phyloP scores from a whole-genome alignment of 208 protist species.

The Leishmania mexicana region DNA sequence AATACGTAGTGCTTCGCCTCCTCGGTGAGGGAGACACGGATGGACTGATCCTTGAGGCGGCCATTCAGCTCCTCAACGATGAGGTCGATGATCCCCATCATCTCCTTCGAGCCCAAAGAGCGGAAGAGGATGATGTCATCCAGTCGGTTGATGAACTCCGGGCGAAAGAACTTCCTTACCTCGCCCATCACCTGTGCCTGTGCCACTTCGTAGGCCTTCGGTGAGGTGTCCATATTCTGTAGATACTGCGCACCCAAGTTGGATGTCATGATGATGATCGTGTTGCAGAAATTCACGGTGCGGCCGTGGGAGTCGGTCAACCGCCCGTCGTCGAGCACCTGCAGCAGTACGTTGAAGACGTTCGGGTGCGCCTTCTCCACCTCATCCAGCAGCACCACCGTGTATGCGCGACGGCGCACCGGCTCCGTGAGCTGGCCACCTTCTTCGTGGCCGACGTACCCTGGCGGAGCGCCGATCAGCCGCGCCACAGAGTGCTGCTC shows the following conservation, averaged over 20 bases:
- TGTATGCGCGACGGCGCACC: conserved; percentile 97
- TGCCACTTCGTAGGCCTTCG: conserved; percentile 49
- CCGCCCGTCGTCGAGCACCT: conserved; percentile 98
- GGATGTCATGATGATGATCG: conserved; percentile 98
- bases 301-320: conserved; percentile 98
- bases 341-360: conserved; percentile 97
- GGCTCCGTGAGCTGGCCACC: conserved; percentile 99
- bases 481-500: conserved; percentile 96
- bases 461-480: conserved; percentile 98
- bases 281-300: conserved; percentile 98
- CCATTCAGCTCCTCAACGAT: conserved; percentile 86
- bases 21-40: conserved; percentile 55
- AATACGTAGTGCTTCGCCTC: conserved; percentile 79
- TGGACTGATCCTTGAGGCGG: conserved; percentile 62
- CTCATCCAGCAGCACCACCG: conserved; percentile 99
- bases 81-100: conserved; percentile 92
- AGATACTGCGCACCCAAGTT: conserved; percentile 95
- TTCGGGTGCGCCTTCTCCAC: conserved; percentile 99
- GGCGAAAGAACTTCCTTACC: conserved; percentile 91
- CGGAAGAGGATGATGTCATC: conserved; percentile 98
- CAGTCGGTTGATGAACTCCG: conserved; percentile 99
- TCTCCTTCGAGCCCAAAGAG: conserved; percentile 79
- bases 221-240: conserved; percentile 44
- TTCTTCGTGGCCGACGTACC: conserved; percentile 99
- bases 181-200: conserved; percentile 86